Percentiles rank a stretch among this genome's conserved stretches.
Evolutionary conservation across 257 asterid genomes (phyloP).

Genomic region (Nicotiana paniculata): DNA sequence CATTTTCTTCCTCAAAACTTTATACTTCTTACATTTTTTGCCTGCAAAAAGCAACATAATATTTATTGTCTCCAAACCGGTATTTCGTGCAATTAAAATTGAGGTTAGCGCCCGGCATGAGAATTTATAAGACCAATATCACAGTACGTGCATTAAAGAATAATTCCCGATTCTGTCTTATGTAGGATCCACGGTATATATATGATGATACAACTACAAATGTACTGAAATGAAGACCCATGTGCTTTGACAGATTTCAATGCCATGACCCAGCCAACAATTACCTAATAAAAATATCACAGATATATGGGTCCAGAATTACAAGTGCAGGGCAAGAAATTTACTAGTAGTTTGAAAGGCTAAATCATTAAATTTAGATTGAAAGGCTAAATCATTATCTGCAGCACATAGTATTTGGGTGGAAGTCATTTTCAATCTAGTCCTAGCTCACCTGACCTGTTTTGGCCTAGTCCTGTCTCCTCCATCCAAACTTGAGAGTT

Average conservation of each 20-base stretch:
- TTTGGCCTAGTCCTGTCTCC: background rate
- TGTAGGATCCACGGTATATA: background rate
- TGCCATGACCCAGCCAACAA: background rate
- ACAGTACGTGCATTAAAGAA: background rate
- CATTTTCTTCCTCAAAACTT: background rate
- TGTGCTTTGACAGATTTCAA: slow-evolving; percentile 8
- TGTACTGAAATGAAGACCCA: slow-evolving; percentile 5
- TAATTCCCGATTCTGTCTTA: background rate
- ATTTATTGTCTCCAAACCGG: background rate
- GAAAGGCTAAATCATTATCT: background rate
- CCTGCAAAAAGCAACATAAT: slow-evolving; percentile 3
- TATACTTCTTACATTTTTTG: background rate
- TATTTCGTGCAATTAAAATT: background rate
- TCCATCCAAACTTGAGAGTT: background rate
- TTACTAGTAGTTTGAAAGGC: background rate
- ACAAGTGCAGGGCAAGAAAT: slow-evolving; percentile 8
- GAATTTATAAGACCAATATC: background rate
- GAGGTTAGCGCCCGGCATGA: background rate
- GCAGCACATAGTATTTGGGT: background rate
- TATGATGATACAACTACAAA: background rate
- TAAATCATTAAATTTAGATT: background rate
- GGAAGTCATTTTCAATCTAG: background rate
- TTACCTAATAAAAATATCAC: slow-evolving; percentile 9
- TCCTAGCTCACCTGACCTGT: slow-evolving; percentile 1
- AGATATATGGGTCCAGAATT: slow-evolving; percentile 14